These are phyloP conservation scores for Barnettozyma californica DNA, from an alignment of 805 yeast species.

Conservation along the genomic window DNA sequence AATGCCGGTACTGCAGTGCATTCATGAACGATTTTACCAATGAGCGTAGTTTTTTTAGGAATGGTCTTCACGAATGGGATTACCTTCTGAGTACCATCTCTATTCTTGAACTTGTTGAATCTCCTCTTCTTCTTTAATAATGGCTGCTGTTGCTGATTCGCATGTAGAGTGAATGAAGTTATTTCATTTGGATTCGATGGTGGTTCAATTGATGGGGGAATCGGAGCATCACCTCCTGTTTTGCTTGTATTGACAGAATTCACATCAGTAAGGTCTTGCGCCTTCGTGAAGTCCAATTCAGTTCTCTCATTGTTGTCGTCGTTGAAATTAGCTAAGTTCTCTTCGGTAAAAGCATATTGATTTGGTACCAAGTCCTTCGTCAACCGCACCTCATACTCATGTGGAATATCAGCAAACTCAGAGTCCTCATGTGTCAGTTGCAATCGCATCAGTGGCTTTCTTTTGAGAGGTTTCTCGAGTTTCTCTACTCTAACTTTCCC, in stretches of 20 bases:
- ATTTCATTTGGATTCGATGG: background rate
- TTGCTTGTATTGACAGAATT: background rate
- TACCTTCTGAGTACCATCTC: conserved; percentile 37
- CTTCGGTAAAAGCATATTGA: conserved; percentile 84
- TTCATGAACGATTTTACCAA: conserved; percentile 89
- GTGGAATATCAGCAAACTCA: conserved; percentile 54
- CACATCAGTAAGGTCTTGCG: background rate
- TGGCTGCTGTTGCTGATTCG: conserved; percentile 25
- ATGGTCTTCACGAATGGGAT: conserved; percentile 85
- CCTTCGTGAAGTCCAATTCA: conserved; percentile 21
- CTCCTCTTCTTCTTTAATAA: conserved; percentile 19
- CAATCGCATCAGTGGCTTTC: conserved; percentile 43
- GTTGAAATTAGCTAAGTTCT: conserved; percentile 59
- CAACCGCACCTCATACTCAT: conserved; percentile 74
- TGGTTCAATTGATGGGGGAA: background rate
- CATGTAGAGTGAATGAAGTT: conserved; percentile 3
- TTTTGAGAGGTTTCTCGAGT: conserved; percentile 2
- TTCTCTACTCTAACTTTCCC: conserved; percentile 62
- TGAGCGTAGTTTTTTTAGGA: conserved; percentile 79
- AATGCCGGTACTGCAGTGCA: conserved; percentile 82
- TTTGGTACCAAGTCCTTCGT: conserved; percentile 78
- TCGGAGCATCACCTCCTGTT: background rate
- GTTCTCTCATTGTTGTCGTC: conserved; percentile 27
- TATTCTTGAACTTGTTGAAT: conserved; percentile 34
- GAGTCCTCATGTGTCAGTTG: conserved; percentile 43